These are phyloP conservation scores for Calcarisporium arbuscula DNA, from an alignment of 2,329 filamentous ascomycete genomes.

Conservation along the genomic window DNA sequence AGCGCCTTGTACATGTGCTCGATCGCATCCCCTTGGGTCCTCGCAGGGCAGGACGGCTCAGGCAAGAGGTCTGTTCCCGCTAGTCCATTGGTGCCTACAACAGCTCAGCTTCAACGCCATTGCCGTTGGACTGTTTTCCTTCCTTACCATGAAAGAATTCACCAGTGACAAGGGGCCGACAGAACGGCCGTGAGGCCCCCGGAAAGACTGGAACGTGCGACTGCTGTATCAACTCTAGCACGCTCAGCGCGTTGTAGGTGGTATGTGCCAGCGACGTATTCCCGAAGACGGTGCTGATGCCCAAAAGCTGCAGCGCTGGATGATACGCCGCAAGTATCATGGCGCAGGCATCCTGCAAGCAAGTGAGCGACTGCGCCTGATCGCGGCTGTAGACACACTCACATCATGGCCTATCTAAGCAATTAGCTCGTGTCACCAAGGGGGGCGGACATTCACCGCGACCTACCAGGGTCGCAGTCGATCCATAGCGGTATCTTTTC, in stretches of 20 bases:
- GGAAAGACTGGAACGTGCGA: neutral
- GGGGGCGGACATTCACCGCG: neutral
- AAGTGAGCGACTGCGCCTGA: too few species aligned
- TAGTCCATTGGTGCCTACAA: too few species aligned
- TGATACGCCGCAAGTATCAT: neutral
- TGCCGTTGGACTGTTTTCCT: too few species aligned
- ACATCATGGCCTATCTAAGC: neutral
- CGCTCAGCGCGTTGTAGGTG: neutral
- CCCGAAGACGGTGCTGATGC: neutral
- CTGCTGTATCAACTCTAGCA: neutral
- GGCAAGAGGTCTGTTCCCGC: neutral
- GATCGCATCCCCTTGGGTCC: neutral
- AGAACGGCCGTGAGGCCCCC: neutral
- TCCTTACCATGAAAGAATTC: neutral
- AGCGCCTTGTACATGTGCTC: neutral
- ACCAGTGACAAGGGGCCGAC: neutral
- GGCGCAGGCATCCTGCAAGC: neutral
- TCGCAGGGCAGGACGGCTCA: neutral
- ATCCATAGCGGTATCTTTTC: neutral
- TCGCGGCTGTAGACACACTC: neutral
- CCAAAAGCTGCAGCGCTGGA: neutral
- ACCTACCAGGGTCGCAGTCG: neutral
- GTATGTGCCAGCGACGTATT: neutral
- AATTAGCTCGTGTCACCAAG: neutral
- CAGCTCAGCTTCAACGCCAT: too few species aligned